These are phyloP conservation scores for Cercospora janseana DNA, from an alignment of 2,329 filamentous ascomycete species.

Conservation along the genomic window DNA sequence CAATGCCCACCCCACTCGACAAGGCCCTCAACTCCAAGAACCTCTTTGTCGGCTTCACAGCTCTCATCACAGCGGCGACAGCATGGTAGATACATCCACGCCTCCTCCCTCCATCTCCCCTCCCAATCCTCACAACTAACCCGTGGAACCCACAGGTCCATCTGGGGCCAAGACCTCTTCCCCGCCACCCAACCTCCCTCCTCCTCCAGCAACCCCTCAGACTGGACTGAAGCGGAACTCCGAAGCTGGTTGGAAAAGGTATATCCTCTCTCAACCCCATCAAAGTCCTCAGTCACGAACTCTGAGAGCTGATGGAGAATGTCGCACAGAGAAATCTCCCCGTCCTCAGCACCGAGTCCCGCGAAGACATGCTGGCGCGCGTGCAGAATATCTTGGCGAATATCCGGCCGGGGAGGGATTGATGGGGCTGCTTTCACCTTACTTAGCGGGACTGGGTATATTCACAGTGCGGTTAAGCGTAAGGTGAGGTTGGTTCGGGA, in stretches of 20 bases:
- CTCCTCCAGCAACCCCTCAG: constrained; percentile 73
- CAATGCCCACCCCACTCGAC: constrained; percentile 52
- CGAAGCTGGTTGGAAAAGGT: constrained; percentile 77
- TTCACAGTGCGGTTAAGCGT: too few species aligned
- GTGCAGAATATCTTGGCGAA: constrained; percentile 49
- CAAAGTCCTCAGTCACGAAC: not conserved
- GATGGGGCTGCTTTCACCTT: too few species aligned
- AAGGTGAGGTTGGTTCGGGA: too few species aligned
- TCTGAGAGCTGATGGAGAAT: constrained; percentile 3
- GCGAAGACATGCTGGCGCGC: not conserved
- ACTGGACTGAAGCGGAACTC: constrained; percentile 79
- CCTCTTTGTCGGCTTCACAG: constrained; percentile 66
- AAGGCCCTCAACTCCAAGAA: constrained; percentile 47
- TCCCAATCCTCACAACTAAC: not conserved
- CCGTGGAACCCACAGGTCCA: constrained; percentile 46
- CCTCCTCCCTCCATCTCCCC: not conserved
- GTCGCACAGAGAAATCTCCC: constrained; percentile 59
- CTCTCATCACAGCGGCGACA: constrained; percentile 75
- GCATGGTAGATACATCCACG: constrained; percentile 53
- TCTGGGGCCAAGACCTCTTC: constrained; percentile 84
- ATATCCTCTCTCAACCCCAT: constrained; percentile 41
- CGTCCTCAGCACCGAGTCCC: constrained; percentile 46
- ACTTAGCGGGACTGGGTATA: too few species aligned
- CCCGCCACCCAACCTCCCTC: constrained; percentile 57
- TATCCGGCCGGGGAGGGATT: constrained; percentile 50